Evolutionary conservation across 208 protist species (phyloP).

Genomic region (Tritrichomonas musculus): DNA sequence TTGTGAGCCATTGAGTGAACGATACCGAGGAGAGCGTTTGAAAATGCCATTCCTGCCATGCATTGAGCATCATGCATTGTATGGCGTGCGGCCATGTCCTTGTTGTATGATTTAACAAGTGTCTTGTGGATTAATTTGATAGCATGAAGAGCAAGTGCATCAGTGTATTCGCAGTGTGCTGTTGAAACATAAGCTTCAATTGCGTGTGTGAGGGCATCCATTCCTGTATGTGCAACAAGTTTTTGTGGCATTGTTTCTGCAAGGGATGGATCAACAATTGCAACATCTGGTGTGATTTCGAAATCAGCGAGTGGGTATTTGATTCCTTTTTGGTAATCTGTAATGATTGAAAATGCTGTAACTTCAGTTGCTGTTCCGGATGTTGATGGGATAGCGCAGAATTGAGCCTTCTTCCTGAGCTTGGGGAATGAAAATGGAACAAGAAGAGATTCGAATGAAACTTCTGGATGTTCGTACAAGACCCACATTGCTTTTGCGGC

Average conservation of each 20-base stretch:
- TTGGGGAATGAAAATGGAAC: slow-evolving; percentile 51
- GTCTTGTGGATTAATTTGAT: slow-evolving; percentile 46
- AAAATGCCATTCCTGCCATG: slow-evolving; percentile 56
- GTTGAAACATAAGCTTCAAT: slow-evolving; percentile 53
- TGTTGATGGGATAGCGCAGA: slow-evolving; percentile 50
- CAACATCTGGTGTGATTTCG: slow-evolving; percentile 40
- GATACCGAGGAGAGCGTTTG: slow-evolving; percentile 55
- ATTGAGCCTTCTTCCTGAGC: slow-evolving; percentile 18
- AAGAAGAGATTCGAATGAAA: slow-evolving; percentile 39
- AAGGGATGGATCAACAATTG: slow-evolving; percentile 45
- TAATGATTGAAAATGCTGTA: slow-evolving; percentile 48
- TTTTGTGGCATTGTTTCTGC: slow-evolving; percentile 40
- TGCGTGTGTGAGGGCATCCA: slow-evolving; percentile 52
- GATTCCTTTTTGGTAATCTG: slow-evolving; percentile 35
- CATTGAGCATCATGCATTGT: slow-evolving; percentile 49
- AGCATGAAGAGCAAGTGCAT: slow-evolving; percentile 39
- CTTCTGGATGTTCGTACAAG: slow-evolving; percentile 50
- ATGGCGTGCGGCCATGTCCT: slow-evolving; percentile 25
- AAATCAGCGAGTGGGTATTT: slow-evolving; percentile 56
- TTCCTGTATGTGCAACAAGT: slow-evolving; percentile 43
- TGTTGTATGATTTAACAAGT: slow-evolving; percentile 40
- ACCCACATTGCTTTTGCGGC: slow-evolving; percentile 49
- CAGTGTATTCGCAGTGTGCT: slow-evolving; percentile 43
- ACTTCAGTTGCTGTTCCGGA: slow-evolving; percentile 55
- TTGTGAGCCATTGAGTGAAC: slow-evolving; percentile 52